Base-by-base conservation (phyloP, 257 asterid species). In the Nicotiana obtusifolia region DNA sequence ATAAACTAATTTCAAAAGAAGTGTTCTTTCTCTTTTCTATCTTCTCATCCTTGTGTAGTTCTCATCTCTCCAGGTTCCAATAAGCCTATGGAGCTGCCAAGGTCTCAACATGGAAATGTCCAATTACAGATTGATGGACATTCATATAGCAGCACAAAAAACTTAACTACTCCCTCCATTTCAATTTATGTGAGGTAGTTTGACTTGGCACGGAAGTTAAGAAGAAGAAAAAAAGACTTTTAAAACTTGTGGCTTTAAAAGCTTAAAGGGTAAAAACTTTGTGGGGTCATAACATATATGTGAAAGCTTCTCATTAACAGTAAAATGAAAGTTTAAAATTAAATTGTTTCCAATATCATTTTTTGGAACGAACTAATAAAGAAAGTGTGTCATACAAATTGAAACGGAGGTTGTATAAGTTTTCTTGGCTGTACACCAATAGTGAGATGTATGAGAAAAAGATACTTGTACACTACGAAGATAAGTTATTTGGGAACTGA, bases 101-200 rank as follows among this genome's bases (percentile, higher is more conserved):
- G 11, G 13, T 3, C 59, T 41, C 59, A 41, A 41, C 20, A 41
- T 41, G 78, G 78, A 69, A 69, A 20, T 69, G 7, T 69, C 53
- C 59, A 69, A 41, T 20, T 69, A 33, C 57, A 69, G 78, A 69
- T 69, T 69, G 30, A 67, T 67, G 33, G 78, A 3, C 78, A 69
- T 69, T 69, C 57, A 41, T 69, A 41, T 69, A 69, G 57, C 78
- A 41, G n/a, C 47, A 69, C 33, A 5, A 41, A 5, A 20, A 69
- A 68, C 54, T 5, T 20, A 20, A 69, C 33, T 10, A 41, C 11
- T 41, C 11, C 13, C 49, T 41, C 49, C 49, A 41, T 41, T 9
- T 41, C 13, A 41, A 9, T 41, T 41, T 41, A 41, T 41, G 49
- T 9, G 49, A 9, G 49, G 0, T 3, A 2, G 13, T 41, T 41